phyloP scores from a whole-genome alignment of 139 green algal genomes.

The Dunaliella primolecta region DNA sequence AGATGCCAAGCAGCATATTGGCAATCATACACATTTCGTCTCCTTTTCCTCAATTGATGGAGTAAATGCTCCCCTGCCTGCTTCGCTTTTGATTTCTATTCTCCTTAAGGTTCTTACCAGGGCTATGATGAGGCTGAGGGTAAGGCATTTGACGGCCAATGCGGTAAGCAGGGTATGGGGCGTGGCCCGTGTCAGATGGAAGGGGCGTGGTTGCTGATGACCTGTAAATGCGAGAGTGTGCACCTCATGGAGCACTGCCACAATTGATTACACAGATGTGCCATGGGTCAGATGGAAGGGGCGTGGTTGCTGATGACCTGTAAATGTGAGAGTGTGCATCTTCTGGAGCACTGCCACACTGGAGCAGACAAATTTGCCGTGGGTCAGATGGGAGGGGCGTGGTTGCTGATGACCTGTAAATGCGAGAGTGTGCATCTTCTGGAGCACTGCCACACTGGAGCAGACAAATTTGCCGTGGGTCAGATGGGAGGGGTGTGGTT shows the following conservation, averaged over 20 bases:
- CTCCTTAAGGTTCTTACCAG: too few relatives aligned
- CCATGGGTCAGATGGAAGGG: neutral
- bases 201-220: neutral
- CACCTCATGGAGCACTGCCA: neutral
- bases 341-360: neutral
- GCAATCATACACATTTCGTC: too few relatives aligned
- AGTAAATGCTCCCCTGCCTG: too few relatives aligned
- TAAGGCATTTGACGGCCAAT: neutral
- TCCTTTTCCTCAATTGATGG: too few relatives aligned
- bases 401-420: neutral
- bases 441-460: neutral
- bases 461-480: neutral
- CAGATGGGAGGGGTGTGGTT: neutral
- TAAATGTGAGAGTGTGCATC: neutral
- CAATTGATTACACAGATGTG: neutral
- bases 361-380: neutral
- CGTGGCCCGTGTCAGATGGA: neutral
- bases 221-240: neutral
- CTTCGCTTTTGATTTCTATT: too few relatives aligned
- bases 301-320: neutral
- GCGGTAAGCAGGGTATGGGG: neutral
- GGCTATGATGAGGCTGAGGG: neutral
- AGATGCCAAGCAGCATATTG: too few relatives aligned
- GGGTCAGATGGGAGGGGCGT: neutral
- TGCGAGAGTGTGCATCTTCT: neutral